These are phyloP conservation scores for Aspergillus pseudoterreus DNA, from an alignment of 2,329 filamentous ascomycete genomes.

Conservation along the genomic window DNA sequence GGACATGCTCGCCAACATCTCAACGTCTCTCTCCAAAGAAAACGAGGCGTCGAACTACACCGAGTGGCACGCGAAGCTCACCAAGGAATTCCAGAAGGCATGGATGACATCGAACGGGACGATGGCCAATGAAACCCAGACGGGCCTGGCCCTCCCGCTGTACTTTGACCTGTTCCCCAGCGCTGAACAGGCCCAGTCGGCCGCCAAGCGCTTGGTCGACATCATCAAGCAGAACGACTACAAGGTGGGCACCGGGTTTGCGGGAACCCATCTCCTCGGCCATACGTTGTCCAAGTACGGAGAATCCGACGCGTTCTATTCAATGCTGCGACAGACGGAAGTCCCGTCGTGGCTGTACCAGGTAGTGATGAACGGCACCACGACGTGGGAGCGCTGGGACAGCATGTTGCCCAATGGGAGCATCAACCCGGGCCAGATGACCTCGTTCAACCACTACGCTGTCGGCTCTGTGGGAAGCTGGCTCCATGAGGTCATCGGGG, in stretches of 20 bases:
- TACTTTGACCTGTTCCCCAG: constrained; percentile 21
- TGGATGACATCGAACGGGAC: constrained; percentile 23
- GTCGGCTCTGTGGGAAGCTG: constrained; percentile 36
- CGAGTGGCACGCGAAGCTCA: constrained; percentile 11
- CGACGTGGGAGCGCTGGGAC: constrained; percentile 43
- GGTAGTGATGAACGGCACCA: constrained; percentile 38
- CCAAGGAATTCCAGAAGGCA: constrained; percentile 23
- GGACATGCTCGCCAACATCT: constrained; percentile 24
- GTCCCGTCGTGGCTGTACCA: constrained; percentile 32
- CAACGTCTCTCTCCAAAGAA: constrained; percentile 7
- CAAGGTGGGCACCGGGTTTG: constrained; percentile 30
- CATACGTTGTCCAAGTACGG: constrained; percentile 20
- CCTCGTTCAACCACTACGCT: constrained; percentile 41
- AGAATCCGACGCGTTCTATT: constrained; percentile 8
- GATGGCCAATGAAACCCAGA: constrained; percentile 27
- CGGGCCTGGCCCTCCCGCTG: constrained; percentile 26
- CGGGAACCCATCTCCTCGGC: constrained; percentile 20
- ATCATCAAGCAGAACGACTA: constrained; percentile 15
- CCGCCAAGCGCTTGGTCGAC: background rate
- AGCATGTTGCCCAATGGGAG: constrained; percentile 32
- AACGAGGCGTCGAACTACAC: constrained; percentile 12
- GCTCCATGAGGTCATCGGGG: constrained; percentile 34
- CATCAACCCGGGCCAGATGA: constrained; percentile 39
- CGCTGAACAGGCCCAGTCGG: background rate
- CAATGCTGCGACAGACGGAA: constrained; percentile 10